These are phyloP conservation scores for Aspergillus sp. DNA, from an alignment of 2,329 filamentous ascomycete species.

Conservation along the genomic window DNA sequence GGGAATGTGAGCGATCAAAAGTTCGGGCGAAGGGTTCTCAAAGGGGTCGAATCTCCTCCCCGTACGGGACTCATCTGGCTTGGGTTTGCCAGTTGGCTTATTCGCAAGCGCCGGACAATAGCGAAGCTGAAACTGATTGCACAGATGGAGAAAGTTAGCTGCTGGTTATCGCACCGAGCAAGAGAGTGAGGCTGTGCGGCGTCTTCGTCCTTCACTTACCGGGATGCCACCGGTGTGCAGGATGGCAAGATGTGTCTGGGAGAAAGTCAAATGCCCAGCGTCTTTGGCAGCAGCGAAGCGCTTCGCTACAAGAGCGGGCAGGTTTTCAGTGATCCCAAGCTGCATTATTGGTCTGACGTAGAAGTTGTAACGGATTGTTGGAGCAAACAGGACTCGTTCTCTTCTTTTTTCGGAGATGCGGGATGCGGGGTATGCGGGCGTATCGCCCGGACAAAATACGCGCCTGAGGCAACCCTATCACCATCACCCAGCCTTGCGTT, in stretches of 20 bases:
- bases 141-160: neutral
- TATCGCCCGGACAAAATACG: neutral
- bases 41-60: conserved; percentile 49
- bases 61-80: conserved; percentile 25
- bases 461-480: neutral
- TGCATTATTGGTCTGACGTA: conserved; percentile 33
- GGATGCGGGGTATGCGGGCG: conserved; percentile 18
- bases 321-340: conserved; percentile 40
- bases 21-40: conserved; percentile 46
- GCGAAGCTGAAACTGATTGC: conserved; percentile 51
- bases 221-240: conserved; percentile 39
- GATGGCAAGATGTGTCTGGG: conserved; percentile 44
- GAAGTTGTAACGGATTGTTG: conserved; percentile 9
- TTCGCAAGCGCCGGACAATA: conserved; percentile 55
- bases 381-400: conserved; percentile 7
- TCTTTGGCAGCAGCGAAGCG: conserved; percentile 44
- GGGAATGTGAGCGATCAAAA: conserved; percentile 48
- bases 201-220: conserved; percentile 27
- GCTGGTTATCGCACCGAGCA: neutral
- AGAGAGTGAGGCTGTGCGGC: neutral
- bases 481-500: neutral
- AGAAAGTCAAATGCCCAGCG: conserved; percentile 43
- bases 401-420: conserved; percentile 10
- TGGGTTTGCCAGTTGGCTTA: conserved; percentile 41
- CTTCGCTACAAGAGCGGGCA: conserved; percentile 41